Base-by-base conservation (phyloP, 371 early-diverging fungal genomes). In the Mortierella sp. region DNA sequence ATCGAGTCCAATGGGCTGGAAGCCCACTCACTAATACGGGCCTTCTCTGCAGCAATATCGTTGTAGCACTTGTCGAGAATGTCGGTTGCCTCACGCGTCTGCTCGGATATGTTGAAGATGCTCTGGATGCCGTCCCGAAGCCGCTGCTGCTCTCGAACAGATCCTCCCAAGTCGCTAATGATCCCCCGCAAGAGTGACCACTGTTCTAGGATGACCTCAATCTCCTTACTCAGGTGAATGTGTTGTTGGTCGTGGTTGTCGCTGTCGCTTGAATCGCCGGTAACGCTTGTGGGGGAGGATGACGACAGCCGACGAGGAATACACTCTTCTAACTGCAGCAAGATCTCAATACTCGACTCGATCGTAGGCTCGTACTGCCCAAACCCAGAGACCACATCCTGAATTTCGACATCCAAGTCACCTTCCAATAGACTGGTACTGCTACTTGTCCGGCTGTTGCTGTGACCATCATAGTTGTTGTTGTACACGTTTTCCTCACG, bases 321-420 rank as follows among this genome's bases (percentile, higher is more conserved):
- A 16, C 80, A 74, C 38, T 82, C 83, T 50, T 87, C 87, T n/a
- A 87, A 65, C 44, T 82, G 80, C 31, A 80, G n/a, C 60, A 87
- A 47, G 55, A 87, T 87, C 70, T 87, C 83, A 45, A 87, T 80
- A 31, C 83, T 87, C 2, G 87, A 87, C 34, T 83, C 83, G 38
- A 87, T 83, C 2, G 79, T 83, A 8, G 87, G 80, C 42, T 83
- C 87, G 21, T 87, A 83, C 31, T 80, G 76, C 54, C 79, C 83
- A 63, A 87, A 80, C 26, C 83, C 87, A 0, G 87, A 87, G 13
- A 87, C 83, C 7, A 87, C 79, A 70, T 87, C 87, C 60, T 82
- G 87, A 65, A 87, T 83, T 68, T 87, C 87, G 24, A 63, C 52
- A 38, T 87, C 83, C 26, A 87, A 71, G 3, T 80, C 83, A 3